These are phyloP conservation scores for Cynanchum wilfordii DNA, from an alignment of 257 asterid species.

Conservation along the genomic window DNA sequence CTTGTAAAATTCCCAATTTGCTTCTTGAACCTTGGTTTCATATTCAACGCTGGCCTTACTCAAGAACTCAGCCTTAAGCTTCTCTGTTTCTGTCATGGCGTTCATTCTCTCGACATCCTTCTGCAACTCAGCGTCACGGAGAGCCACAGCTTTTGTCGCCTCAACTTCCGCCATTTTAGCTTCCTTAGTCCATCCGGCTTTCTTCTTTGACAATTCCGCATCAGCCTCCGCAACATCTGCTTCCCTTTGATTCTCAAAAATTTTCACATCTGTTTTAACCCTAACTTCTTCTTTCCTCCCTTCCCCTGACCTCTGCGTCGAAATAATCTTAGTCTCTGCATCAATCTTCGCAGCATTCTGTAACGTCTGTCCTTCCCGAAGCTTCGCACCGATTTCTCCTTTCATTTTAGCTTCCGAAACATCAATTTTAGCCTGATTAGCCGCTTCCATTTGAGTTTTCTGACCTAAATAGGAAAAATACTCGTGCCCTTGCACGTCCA, in stretches of 20 bases:
- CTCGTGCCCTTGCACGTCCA: background rate
- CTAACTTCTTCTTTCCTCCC: slow-evolving; percentile 6
- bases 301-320: background rate
- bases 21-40: slow-evolving; percentile 5
- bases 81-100: slow-evolving; percentile 4
- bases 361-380: background rate
- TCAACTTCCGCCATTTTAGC: slow-evolving; percentile 3
- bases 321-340: slow-evolving; percentile 5
- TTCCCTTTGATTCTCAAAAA: slow-evolving; percentile 8
- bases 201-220: slow-evolving; percentile 9
- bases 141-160: slow-evolving; percentile 8
- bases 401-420: slow-evolving; percentile 9
- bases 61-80: slow-evolving; percentile 1
- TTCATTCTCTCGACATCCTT: slow-evolving; percentile 9
- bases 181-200: slow-evolving; percentile 3
- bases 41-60: slow-evolving; percentile 9
- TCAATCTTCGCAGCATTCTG: slow-evolving; percentile 12
- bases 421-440: slow-evolving; percentile 6
- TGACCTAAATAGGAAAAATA: slow-evolving; percentile 11
- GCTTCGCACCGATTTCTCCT: slow-evolving; percentile 3
- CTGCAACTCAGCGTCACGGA: slow-evolving; percentile 4
- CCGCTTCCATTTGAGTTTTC: slow-evolving; percentile 12
- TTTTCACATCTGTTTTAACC: background rate
- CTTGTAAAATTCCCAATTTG: slow-evolving; percentile 4
- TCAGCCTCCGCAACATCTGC: slow-evolving; percentile 7